Conservation (phyloP, 768 basidiomycete genomes). For the Trametes cinnabarina region DNA sequence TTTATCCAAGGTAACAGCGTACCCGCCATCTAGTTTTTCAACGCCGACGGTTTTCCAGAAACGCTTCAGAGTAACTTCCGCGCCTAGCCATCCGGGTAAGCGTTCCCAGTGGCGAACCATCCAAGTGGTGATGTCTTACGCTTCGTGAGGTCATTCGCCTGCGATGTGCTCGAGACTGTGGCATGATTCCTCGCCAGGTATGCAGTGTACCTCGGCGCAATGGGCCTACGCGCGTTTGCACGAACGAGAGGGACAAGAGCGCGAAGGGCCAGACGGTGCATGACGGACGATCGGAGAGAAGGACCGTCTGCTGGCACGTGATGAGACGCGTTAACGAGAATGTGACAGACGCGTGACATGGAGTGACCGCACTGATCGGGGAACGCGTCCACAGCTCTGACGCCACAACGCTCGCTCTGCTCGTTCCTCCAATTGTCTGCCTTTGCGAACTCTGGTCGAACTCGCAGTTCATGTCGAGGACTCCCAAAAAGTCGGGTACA, state of each 20-base stretch:
- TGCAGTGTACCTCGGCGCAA: not conserved
- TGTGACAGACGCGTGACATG: constrained; percentile 10
- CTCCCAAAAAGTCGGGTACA: not conserved
- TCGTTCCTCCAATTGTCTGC: not conserved
- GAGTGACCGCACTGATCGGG: constrained; percentile 7
- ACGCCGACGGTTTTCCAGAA: constrained; percentile 96
- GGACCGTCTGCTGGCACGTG: not conserved
- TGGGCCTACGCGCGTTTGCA: not conserved
- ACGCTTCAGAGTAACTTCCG: constrained; percentile 80
- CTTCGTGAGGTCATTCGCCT: constrained; percentile 53
- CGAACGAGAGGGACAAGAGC: constrained; percentile 5
- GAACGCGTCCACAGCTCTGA: not conserved
- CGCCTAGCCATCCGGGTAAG: constrained; percentile 47
- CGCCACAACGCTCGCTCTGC: constrained; percentile 2
- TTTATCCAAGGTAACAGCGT: constrained; percentile 74
- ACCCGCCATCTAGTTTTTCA: constrained; percentile 50
- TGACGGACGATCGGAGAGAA: constrained; percentile 10
- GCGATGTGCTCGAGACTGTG: constrained; percentile 13
- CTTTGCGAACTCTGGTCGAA: not conserved
- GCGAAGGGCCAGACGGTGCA: constrained; percentile 15
- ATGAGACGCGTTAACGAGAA: not conserved
- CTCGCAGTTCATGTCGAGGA: not conserved
- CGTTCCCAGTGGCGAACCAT: not conserved
- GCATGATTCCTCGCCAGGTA: constrained; percentile 7
- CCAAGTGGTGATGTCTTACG: constrained; percentile 41